Conservation (phyloP, 225 moss, liverwort and hornwort species). For the Lunularia cruciata region DNA sequence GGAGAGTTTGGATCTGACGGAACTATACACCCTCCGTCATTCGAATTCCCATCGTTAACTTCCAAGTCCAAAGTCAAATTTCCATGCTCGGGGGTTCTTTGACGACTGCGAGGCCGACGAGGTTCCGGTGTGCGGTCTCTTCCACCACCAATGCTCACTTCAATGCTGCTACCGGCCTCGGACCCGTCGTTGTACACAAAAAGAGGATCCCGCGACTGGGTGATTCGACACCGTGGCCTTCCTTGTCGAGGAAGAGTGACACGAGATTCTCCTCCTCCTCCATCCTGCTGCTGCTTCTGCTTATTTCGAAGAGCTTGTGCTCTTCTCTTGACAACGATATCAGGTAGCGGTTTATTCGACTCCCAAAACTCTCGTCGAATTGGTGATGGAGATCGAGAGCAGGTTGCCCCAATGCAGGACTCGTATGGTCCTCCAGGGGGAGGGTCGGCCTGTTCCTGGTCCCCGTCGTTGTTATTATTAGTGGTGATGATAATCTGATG, state of each 20-base stretch:
- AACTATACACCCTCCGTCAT: no score
- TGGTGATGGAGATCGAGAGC: slow-evolving; percentile 49
- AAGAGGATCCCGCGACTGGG: slow-evolving; percentile 25
- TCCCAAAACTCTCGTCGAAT: slow-evolving; percentile 43
- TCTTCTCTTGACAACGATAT: slow-evolving; percentile 15
- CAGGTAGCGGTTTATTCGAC: slow-evolving; percentile 36
- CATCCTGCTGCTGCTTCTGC: neutral
- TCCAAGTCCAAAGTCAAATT: slow-evolving; percentile 30
- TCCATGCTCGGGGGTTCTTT: neutral
- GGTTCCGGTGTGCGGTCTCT: slow-evolving; percentile 15
- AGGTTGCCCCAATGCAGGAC: slow-evolving; percentile 38
- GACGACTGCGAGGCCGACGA: neutral
- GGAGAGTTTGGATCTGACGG: slow-evolving; percentile 8
- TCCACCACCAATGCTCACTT: neutral
- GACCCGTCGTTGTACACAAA: slow-evolving; percentile 26
- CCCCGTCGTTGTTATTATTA: neutral
- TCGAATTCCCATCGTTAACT: neutral
- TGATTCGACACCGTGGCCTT: neutral
- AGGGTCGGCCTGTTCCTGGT: neutral
- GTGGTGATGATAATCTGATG: neutral
- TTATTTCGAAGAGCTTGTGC: slow-evolving; percentile 12
- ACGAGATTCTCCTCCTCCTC: neutral
- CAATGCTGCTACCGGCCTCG: neutral
- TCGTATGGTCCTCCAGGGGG: slow-evolving; percentile 25
- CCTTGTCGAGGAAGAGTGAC: slow-evolving; percentile 8